phyloP scores from a whole-genome alignment of 345 rosid genomes.

The Hypericum perforatum region DNA sequence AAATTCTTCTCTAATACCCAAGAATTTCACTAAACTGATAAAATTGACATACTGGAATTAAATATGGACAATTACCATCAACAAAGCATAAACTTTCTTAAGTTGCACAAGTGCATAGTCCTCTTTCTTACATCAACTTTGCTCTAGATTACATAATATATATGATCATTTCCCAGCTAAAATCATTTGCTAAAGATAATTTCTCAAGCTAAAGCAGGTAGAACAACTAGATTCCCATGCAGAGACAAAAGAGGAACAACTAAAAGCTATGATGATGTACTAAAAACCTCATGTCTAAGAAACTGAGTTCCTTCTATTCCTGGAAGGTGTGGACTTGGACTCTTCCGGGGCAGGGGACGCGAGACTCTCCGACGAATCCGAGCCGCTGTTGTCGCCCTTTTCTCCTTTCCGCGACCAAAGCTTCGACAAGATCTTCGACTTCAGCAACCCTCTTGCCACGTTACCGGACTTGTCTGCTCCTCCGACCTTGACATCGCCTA shows the following conservation, averaged over 20 bases:
- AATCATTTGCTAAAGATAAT: constrained; percentile 15
- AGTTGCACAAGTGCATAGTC: too few species aligned
- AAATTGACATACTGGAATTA: too few species aligned
- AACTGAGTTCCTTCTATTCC: constrained; percentile 62
- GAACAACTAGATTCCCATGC: not conserved
- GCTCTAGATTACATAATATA: constrained; percentile 8
- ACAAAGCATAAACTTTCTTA: too few species aligned
- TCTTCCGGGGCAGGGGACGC: constrained; percentile 52
- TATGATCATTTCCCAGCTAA: constrained; percentile 18
- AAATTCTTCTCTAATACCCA: too few species aligned
- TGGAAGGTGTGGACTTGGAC: constrained; percentile 50
- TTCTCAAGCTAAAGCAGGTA: constrained; percentile 10
- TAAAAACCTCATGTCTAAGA: constrained; percentile 26
- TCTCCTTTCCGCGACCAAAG: constrained; percentile 47
- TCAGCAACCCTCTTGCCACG: constrained; percentile 61
- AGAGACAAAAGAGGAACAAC: constrained; percentile 1
- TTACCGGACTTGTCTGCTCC: constrained; percentile 32
- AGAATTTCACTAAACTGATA: too few species aligned
- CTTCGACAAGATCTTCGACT: constrained; percentile 52
- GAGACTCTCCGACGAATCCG: constrained; percentile 69
- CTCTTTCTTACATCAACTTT: too few species aligned
- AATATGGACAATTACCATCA: too few species aligned
- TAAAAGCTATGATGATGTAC: constrained; percentile 3
- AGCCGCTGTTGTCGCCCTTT: constrained; percentile 52
- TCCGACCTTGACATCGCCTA: constrained; percentile 25